These are phyloP conservation scores for Calonectria hongkongensis DNA, from an alignment of 2,329 filamentous ascomycete genomes.

Conservation along the genomic window DNA sequence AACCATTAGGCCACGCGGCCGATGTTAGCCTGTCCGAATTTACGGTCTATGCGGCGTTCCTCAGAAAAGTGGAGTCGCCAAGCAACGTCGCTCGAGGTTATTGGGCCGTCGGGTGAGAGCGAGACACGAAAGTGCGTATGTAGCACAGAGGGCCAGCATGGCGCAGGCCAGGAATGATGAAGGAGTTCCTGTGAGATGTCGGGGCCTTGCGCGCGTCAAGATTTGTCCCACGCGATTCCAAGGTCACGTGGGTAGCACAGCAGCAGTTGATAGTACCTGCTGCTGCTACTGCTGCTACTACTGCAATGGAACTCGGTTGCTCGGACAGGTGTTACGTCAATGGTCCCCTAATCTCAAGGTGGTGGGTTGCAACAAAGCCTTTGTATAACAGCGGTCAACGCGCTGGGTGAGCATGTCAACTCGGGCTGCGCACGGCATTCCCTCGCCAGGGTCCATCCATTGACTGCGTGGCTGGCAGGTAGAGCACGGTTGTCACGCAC, in stretches of 20 bases:
- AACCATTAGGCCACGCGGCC: conserved; percentile 67
- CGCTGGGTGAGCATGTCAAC: background rate
- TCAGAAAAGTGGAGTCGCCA: conserved; percentile 6
- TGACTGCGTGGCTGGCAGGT: too few relatives aligned
- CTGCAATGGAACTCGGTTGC: conserved; percentile 22
- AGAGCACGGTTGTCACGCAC: too few relatives aligned
- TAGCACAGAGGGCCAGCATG: background rate
- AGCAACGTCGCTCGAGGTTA: background rate
- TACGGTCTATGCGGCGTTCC: conserved; percentile 7
- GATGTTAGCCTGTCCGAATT: conserved; percentile 36
- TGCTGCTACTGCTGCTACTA: background rate
- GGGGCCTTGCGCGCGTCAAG: conserved; percentile 7
- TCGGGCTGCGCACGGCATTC: background rate
- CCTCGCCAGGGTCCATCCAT: background rate
- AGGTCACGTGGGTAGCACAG: conserved; percentile 11
- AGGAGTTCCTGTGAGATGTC: background rate
- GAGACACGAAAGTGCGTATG: background rate
- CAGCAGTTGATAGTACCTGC: background rate
- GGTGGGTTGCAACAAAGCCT: conserved; percentile 11
- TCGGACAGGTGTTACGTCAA: conserved; percentile 12
- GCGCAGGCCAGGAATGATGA: background rate
- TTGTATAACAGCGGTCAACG: background rate
- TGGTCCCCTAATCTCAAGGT: conserved; percentile 13
- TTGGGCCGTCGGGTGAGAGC: background rate
- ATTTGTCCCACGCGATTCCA: background rate